Conservation (phyloP, 2,329 filamentous ascomycete species). For the Akanthomyces lecanii region DNA sequence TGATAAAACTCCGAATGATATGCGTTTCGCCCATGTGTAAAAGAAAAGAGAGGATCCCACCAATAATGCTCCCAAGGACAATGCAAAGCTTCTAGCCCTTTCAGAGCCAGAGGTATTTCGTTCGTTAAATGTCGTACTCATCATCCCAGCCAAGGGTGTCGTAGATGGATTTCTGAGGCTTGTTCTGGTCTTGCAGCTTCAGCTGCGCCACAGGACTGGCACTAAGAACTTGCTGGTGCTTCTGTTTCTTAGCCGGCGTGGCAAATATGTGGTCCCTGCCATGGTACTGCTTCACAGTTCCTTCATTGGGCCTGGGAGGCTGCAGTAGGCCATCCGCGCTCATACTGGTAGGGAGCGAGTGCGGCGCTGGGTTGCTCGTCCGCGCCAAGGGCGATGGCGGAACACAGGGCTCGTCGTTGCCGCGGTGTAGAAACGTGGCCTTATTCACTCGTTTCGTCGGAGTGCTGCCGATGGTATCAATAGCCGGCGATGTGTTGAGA, state of each 20-base stretch:
- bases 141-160: slow-evolving; percentile 56
- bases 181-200: slow-evolving; percentile 9
- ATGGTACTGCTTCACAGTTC: slow-evolving; percentile 7
- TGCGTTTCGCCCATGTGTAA: neutral
- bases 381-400: slow-evolving; percentile 35
- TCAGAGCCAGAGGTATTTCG: slow-evolving; percentile 22
- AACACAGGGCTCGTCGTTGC: slow-evolving; percentile 27
- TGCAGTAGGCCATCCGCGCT: neutral
- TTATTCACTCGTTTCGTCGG: slow-evolving; percentile 18
- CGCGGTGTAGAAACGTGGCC: slow-evolving; percentile 28
- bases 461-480: slow-evolving; percentile 16
- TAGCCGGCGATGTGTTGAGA: slow-evolving; percentile 26
- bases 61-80: slow-evolving; percentile 3
- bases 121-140: slow-evolving; percentile 46
- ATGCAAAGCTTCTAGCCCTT: neutral
- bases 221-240: slow-evolving; percentile 18
- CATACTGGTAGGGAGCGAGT: slow-evolving; percentile 18
- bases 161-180: slow-evolving; percentile 44
- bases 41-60: neutral
- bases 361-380: slow-evolving; percentile 21
- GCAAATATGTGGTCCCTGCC: slow-evolving; percentile 26
- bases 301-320: slow-evolving; percentile 17
- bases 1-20: slow-evolving; percentile 3
- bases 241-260: slow-evolving; percentile 37
- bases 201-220: slow-evolving; percentile 19